Evolutionary conservation across 352 stramenopile species (phyloP), one percentile per base, ranked within the genome.

Genomic region (Pythium rhizo-oryzae): DNA sequence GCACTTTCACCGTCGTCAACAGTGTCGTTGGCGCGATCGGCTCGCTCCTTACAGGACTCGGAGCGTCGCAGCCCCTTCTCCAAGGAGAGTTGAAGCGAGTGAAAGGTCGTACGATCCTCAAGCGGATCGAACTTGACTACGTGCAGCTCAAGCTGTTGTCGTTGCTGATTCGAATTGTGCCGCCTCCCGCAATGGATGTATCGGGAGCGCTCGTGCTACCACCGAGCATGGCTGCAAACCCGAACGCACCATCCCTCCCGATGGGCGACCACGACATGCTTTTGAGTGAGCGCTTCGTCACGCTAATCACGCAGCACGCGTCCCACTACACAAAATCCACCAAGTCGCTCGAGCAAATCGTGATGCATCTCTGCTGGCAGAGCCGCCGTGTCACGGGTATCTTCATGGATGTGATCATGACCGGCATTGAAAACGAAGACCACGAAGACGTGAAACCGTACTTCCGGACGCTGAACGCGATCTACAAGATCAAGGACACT

Each of bases 391-490:
- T 90, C 13, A 91, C 89, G 35, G 49, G 61, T 1, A 65, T 79
- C 18, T 90, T 93, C 39, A 56, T 92, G 46, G 74, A 92, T 43
- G 80, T 69, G 21, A 85, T 96, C 60, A 79, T 90, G 59, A 70
- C 84, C 37, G 87, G 84, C n/a, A 87, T 97, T 16, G 82, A 95
- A 62, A 67, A 71, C 30, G 81, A 93, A 56, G 87, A 97, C 62
- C 84, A 96, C 59, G 84, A 96, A 33, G 87, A 95, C 47, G 78
- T 97, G 52, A 97, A 97, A 52, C 74, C 87, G n/a, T 96, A 91
- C 50, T 96, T 97, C 62, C 89, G 89, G 15, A 92, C 86, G n/a
- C 62, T 97, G 8, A 92, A 90, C 41, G 81, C 86, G 57, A 59
- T 96, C 13, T 67, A 95, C 21, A 94, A 93, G 64, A 78, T 94